Evolutionary conservation across 1,284 basidiomycete species (phyloP).

Genomic region (Anthracocystis setariae): DNA sequence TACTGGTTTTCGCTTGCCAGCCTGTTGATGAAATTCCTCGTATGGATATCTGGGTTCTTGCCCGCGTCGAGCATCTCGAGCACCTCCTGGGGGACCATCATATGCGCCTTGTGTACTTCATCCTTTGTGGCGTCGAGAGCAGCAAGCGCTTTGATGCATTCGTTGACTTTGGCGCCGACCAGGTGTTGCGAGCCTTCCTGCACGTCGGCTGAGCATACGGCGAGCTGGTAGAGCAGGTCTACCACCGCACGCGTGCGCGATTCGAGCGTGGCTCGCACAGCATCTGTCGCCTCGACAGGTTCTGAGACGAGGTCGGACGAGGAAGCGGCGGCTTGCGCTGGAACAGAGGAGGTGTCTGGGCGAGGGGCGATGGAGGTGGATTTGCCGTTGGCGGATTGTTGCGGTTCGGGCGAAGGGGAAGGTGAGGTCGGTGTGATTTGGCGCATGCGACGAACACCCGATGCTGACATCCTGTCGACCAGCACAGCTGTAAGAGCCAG

Average conservation of each 20-base stretch:
- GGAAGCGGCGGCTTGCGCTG: neutral
- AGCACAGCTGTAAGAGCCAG: no score
- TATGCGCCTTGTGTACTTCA: conserved; percentile 41
- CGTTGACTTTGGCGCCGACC: conserved; percentile 58
- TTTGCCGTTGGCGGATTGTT: conserved; percentile 22
- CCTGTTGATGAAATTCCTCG: conserved; percentile 59
- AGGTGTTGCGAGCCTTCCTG: conserved; percentile 54
- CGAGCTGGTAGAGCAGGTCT: conserved; percentile 62
- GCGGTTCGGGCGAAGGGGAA: conserved; percentile 46
- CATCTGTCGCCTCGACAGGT: conserved; percentile 17
- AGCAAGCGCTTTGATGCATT: conserved; percentile 53
- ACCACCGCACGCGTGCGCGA: conserved; percentile 52
- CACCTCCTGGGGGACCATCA: conserved; percentile 59
- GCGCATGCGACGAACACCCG: conserved; percentile 22
- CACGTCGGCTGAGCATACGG: conserved; percentile 61
- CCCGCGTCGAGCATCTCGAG: conserved; percentile 64
- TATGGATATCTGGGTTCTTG: conserved; percentile 65
- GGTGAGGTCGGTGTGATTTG: conserved; percentile 49
- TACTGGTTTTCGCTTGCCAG: conserved; percentile 66
- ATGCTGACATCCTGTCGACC: conserved; percentile 17
- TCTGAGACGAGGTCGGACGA: neutral
- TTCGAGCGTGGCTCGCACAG: conserved; percentile 54
- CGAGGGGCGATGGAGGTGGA: conserved; percentile 3
- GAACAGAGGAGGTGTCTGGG: neutral
- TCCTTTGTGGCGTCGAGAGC: conserved; percentile 53